Percentiles rank a stretch among this genome's conserved stretches.
These are phyloP conservation scores for Ascochyta clinopodiicola DNA, from an alignment of 2,329 filamentous ascomycete genomes.

Conservation along the genomic window DNA sequence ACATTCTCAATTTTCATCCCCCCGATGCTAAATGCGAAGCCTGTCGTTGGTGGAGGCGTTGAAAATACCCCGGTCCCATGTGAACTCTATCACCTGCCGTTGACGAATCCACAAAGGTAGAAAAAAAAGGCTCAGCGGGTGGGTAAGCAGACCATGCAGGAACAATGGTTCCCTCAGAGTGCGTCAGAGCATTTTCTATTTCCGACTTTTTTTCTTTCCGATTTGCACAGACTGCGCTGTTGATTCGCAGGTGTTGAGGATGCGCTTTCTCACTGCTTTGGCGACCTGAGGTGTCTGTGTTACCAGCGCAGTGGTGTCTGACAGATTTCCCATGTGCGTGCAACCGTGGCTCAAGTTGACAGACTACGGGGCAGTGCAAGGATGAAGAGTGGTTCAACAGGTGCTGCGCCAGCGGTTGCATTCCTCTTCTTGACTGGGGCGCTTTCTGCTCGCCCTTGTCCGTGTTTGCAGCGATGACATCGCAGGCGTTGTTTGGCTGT, in stretches of 20 bases:
- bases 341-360: slow-evolving; percentile 35
- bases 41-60: slow-evolving; percentile 30
- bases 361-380: slow-evolving; percentile 31
- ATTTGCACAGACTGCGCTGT: slow-evolving; percentile 8
- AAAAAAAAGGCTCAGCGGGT: slow-evolving; percentile 19
- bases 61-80: slow-evolving; percentile 20
- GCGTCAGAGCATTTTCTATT: background rate
- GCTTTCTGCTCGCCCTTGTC: slow-evolving; percentile 27
- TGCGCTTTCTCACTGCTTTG: slow-evolving; percentile 13
- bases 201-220: background rate
- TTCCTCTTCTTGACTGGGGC: slow-evolving; percentile 23
- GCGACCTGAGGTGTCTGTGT: slow-evolving; percentile 21
- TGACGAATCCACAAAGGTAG: slow-evolving; percentile 1
- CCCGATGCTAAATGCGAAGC: slow-evolving; percentile 22
- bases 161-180: slow-evolving; percentile 24
- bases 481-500: slow-evolving; percentile 21
- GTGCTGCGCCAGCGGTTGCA: slow-evolving; percentile 17
- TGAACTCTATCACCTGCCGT: slow-evolving; percentile 16
- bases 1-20: slow-evolving; percentile 28
- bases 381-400: slow-evolving; percentile 25
- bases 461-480: slow-evolving; percentile 30
- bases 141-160: slow-evolving; percentile 32
- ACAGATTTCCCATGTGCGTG: slow-evolving; percentile 28
- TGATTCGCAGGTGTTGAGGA: slow-evolving; percentile 7
- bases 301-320: slow-evolving; percentile 28